A percentile compares a stretch with the other conserved stretches of the same genome.
These are phyloP conservation scores for Pseudopithomyces maydicus DNA, from an alignment of 2,329 filamentous ascomycete species.

Conservation along the genomic window DNA sequence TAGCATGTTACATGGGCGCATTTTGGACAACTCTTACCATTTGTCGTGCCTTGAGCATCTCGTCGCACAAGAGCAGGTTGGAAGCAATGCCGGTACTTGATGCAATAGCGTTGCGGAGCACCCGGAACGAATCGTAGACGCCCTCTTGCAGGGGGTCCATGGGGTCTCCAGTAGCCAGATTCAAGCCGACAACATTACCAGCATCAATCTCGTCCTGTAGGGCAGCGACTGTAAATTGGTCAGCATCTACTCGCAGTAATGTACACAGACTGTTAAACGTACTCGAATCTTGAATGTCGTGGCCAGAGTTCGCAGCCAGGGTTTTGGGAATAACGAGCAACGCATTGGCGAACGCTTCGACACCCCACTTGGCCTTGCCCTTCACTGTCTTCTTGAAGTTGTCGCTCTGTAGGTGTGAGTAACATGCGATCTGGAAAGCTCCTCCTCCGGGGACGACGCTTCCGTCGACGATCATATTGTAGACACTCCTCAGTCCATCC, in stretches of 20 bases:
- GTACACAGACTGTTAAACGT: conserved; percentile 50
- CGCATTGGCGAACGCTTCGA: conserved; percentile 92
- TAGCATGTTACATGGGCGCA: background rate
- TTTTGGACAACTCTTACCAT: conserved; percentile 62
- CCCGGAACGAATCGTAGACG: conserved; percentile 95
- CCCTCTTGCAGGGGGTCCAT: conserved; percentile 95
- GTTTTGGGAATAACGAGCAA: conserved; percentile 97
- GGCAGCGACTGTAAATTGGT: conserved; percentile 67
- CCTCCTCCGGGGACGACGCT: conserved; percentile 93
- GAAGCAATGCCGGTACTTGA: conserved; percentile 94
- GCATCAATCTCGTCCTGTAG: conserved; percentile 86
- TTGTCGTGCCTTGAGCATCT: conserved; percentile 95
- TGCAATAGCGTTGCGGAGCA: conserved; percentile 89
- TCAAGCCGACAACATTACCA: conserved; percentile 83
- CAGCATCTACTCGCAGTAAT: conserved; percentile 16
- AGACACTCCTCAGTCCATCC: conserved; percentile 92
- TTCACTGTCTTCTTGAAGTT: conserved; percentile 88
- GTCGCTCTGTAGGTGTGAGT: conserved; percentile 84
- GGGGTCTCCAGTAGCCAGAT: conserved; percentile 83
- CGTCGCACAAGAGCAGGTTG: conserved; percentile 93
- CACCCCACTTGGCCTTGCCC: conserved; percentile 96
- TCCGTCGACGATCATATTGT: conserved; percentile 99
- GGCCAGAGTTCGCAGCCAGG: conserved; percentile 90
- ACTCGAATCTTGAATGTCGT: conserved; percentile 95
- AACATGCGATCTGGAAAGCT: conserved; percentile 94